phyloP scores from a whole-genome alignment of 176 grass and related monocot species.

The Puccinellia tenuiflora region DNA sequence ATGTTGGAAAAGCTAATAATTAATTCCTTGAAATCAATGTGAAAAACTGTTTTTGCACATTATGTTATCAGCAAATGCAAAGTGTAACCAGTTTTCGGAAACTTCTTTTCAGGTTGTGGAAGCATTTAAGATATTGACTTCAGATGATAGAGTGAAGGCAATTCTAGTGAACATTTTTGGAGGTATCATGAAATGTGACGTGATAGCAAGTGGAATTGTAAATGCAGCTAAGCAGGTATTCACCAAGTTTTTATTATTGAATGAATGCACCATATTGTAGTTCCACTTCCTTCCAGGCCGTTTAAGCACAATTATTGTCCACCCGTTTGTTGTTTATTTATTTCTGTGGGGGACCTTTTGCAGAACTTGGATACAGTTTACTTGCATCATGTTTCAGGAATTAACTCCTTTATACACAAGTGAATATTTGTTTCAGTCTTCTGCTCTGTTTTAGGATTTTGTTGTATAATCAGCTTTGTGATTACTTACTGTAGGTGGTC shows the following conservation, averaged over 20 bases:
- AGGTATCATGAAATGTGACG: conserved; percentile 98
- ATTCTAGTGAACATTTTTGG: conserved; percentile 99
- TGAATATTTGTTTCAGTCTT: background rate
- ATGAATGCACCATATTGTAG: background rate
- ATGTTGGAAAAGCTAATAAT: background rate
- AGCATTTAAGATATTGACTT: conserved; percentile 98
- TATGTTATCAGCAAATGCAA: background rate
- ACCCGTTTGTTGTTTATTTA: background rate
- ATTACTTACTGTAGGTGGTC: background rate
- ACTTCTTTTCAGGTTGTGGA: conserved; percentile 79
- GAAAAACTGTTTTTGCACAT: conserved; percentile 6
- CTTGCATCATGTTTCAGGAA: background rate
- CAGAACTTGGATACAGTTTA: background rate
- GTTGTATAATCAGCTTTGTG: background rate
- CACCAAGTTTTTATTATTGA: conserved; percentile 8
- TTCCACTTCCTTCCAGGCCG: background rate
- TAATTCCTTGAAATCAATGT: background rate
- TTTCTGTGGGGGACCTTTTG: background rate
- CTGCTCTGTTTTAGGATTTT: background rate
- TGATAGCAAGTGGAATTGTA: conserved; percentile 97
- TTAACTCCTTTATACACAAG: background rate
- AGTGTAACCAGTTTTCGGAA: conserved; percentile 13
- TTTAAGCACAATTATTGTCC: background rate
- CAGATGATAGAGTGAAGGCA: conserved; percentile 98
- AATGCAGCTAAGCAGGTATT: conserved; percentile 92